A percentile compares a stretch with the other conserved stretches of the same genome.
These are phyloP conservation scores for Epichloe sp. DNA, from an alignment of 2,329 filamentous ascomycete species.

Conservation along the genomic window DNA sequence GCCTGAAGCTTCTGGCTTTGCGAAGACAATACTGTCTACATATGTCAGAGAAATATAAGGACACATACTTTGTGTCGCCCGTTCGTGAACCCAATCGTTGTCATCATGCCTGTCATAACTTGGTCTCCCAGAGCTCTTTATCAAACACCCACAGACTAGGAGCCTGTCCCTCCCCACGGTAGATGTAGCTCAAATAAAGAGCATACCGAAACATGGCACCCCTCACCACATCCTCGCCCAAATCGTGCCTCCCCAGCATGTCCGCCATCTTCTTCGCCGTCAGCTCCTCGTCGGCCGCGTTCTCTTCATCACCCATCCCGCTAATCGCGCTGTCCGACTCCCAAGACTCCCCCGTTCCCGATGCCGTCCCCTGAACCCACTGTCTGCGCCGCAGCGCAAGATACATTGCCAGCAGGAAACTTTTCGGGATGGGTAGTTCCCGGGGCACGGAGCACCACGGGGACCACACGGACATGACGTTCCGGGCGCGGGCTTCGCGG, in stretches of 20 bases:
- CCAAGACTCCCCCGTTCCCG: not conserved
- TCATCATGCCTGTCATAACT: not conserved
- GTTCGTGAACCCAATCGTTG: too few species aligned
- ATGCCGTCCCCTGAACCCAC: constrained; percentile 5
- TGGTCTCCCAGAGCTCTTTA: constrained; percentile 8
- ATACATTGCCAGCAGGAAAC: constrained; percentile 20
- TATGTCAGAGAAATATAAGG: too few species aligned
- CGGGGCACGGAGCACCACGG: constrained; percentile 20
- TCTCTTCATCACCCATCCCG: constrained; percentile 4
- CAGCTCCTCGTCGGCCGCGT: constrained; percentile 4
- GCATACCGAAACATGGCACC: constrained; percentile 21
- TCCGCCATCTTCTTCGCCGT: constrained; percentile 8
- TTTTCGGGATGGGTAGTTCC: constrained; percentile 16
- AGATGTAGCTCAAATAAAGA: constrained; percentile 21
- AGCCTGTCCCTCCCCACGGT: constrained; percentile 12
- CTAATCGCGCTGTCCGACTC: constrained; percentile 6
- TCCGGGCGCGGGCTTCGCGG: constrained; percentile 12
- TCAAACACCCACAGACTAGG: constrained; percentile 21
- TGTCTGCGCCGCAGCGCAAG: constrained; percentile 15
- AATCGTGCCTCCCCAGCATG: constrained; percentile 11
- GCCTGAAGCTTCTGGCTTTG: not conserved
- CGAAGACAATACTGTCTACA: too few species aligned
- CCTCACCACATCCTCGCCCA: constrained; percentile 13
- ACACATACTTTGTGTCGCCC: too few species aligned
- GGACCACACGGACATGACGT: constrained; percentile 19